Evolutionary conservation across 148 eudicot genomes (phyloP), one percentile per base, ranked within the genome.

Genomic region (Hydrangea macrophylla): DNA sequence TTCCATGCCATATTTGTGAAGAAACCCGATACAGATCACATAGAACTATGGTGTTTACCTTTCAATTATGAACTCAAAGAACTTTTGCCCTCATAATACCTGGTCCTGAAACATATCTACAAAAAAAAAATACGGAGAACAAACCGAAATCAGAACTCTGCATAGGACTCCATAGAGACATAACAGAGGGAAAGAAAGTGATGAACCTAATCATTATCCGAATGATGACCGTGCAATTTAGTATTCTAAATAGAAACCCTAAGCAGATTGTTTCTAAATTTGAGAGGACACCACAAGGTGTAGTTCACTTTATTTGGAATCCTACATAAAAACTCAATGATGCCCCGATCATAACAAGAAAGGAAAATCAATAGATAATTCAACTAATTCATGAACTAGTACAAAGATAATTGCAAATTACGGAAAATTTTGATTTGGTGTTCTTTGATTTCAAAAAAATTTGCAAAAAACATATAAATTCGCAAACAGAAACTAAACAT

Each of bases 1-100:
- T 36, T 26, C 23, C 55, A 28, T 30, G 45, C 50, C 73, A 59
- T 74, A 28, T n/a, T 40, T 35, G 27, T 59, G 36, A 10, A 42
- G 25, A 33, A 33, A 36, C 33, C 44, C 45, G 48, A 54, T 70
- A 22, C 40, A 73, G 28, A 10, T 7, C 54, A 15, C 25, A 39
- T 36, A 39, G 30, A 62, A 2, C 25, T 62, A 37, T n/a, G 33
- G 22, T 27, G 26, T 50, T 45, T 45, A 6, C 6, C 53, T 48
- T 7, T n/a, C 6, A 48, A 18, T n/a, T 48, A 48, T 7, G 17
- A 48, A 18, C 20, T 22, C n/a, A 22, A 0, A 3, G n/a, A 11
- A 18, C 22, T 22, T 18, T 18, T 0, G 5, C 17, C 53, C 22
- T n/a, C 0, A 11, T 48, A 2, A 48, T 9, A 18, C 53, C 53